Conservation (phyloP, 768 basidiomycete genomes). For the Podaxis sp. region DNA sequence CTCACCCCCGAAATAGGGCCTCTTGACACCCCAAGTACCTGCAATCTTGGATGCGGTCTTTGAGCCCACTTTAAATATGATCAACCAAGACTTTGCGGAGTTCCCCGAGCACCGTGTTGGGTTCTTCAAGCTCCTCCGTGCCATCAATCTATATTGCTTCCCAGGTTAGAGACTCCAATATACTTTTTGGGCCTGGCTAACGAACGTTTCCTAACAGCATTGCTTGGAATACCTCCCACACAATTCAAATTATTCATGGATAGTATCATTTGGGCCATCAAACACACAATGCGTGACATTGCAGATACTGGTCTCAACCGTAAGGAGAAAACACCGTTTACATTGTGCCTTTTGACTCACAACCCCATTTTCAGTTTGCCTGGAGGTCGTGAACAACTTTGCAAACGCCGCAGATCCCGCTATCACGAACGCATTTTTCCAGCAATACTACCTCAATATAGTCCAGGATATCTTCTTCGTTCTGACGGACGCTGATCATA, state of each 20-base stretch:
- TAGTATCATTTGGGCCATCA: constrained; percentile 99
- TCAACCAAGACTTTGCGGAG: constrained; percentile 99
- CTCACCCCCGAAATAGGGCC: constrained; percentile 46
- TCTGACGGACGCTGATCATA: constrained; percentile 96
- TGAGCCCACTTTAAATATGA: constrained; percentile 96
- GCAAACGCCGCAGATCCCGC: constrained; percentile 68
- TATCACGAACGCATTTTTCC: constrained; percentile 92
- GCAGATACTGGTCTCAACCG: constrained; percentile 86
- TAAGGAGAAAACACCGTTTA: constrained; percentile 35
- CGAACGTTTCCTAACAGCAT: constrained; percentile 43
- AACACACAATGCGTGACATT: constrained; percentile 98
- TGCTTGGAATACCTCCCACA: constrained; percentile 81
- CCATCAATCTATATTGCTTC: constrained; percentile 94
- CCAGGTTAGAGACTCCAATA: constrained; percentile 58
- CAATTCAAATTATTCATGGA: constrained; percentile 99
- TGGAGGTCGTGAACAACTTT: constrained; percentile 96
- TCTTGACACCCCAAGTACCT: constrained; percentile 91
- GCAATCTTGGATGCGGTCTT: constrained; percentile 97
- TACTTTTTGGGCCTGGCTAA: constrained; percentile 8
- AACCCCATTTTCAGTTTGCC: constrained; percentile 57
- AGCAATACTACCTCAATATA: constrained; percentile 91
- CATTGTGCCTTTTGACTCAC: constrained; percentile 8
- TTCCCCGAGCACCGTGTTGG: constrained; percentile 97
- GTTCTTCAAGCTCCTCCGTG: constrained; percentile 93
- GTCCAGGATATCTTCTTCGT: constrained; percentile 97